These are phyloP conservation scores for Beauveria australis DNA, from an alignment of 2,329 filamentous ascomycete species.

Conservation along the genomic window DNA sequence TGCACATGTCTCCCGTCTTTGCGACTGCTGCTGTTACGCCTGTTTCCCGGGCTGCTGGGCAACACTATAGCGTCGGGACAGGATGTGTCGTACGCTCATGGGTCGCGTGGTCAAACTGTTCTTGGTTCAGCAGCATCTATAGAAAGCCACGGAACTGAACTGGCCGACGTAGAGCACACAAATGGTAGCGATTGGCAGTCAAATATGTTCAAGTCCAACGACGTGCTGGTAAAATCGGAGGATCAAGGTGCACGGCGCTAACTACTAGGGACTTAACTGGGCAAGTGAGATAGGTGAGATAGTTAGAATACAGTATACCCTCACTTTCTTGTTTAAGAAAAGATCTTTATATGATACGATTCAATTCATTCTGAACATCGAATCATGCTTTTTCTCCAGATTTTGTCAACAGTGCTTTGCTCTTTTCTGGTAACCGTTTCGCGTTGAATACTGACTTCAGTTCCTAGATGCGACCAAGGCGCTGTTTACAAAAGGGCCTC, in stretches of 20 bases:
- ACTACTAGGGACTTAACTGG: background rate
- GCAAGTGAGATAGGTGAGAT: background rate
- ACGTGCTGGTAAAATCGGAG: background rate
- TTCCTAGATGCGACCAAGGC: no score
- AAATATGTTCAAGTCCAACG: background rate
- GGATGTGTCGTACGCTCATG: background rate
- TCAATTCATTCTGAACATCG: no score
- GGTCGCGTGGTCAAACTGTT: background rate
- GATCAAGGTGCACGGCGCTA: background rate
- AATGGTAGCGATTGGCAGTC: background rate
- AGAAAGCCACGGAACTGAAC: background rate
- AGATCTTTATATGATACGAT: no score
- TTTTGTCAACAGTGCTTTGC: no score
- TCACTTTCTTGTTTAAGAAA: background rate
- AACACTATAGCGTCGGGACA: background rate
- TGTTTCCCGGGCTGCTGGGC: slow-evolving; percentile 14
- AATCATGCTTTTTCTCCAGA: no score
- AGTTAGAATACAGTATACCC: no score
- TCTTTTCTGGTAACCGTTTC: no score
- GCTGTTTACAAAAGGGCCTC: no score
- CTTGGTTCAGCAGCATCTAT: background rate
- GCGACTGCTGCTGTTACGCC: slow-evolving; percentile 14
- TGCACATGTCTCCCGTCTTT: slow-evolving; percentile 18
- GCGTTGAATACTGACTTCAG: no score
- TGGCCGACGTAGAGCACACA: background rate